Evolutionary conservation across 768 basidiomycete species (phyloP).

Genomic region (Leccinum fibrillosum): DNA sequence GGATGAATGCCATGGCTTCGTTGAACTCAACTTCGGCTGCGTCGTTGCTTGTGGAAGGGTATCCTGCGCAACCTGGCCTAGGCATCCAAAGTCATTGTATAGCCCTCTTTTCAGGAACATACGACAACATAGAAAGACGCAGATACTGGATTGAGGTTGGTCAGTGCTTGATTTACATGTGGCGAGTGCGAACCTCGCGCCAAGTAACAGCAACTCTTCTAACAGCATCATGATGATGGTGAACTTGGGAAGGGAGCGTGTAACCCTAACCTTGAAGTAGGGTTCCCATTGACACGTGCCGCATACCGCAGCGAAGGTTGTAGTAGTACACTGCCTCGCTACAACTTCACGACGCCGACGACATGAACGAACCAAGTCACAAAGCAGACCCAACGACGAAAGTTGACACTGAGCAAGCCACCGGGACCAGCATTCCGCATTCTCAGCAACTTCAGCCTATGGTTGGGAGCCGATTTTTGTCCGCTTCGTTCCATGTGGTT

Average conservation of each 20-base stretch:
- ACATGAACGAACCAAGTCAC: slow-evolving; percentile 30
- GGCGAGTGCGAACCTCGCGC: slow-evolving; percentile 18
- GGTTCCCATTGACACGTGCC: slow-evolving; percentile 22
- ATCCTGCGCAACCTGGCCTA: slow-evolving; percentile 36
- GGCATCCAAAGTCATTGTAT: slow-evolving; percentile 54
- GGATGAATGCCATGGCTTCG: slow-evolving; percentile 45
- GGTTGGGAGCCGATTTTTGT: slow-evolving; percentile 12
- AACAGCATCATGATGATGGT: slow-evolving; percentile 11
- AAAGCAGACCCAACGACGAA: slow-evolving; percentile 30
- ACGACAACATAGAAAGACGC: slow-evolving; percentile 56
- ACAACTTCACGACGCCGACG: slow-evolving; percentile 18
- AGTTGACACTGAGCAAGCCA: slow-evolving; percentile 26
- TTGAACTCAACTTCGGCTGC: slow-evolving; percentile 16
- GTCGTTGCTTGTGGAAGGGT: slow-evolving; percentile 23
- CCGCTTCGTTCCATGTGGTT: neutral
- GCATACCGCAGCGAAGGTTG: neutral
- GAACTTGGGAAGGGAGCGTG: neutral
- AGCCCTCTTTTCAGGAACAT: slow-evolving; percentile 55
- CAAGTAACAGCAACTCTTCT: slow-evolving; percentile 7
- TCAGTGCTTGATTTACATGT: neutral
- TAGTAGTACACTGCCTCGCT: slow-evolving; percentile 8
- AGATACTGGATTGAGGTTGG: slow-evolving; percentile 33
- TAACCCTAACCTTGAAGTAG: slow-evolving; percentile 32
- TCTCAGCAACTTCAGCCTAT: slow-evolving; percentile 22
- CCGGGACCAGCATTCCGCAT: slow-evolving; percentile 25